Evolutionary conservation across 164 flowering plant genomes (phyloP).

Genomic region (Liriodendron chinense): DNA sequence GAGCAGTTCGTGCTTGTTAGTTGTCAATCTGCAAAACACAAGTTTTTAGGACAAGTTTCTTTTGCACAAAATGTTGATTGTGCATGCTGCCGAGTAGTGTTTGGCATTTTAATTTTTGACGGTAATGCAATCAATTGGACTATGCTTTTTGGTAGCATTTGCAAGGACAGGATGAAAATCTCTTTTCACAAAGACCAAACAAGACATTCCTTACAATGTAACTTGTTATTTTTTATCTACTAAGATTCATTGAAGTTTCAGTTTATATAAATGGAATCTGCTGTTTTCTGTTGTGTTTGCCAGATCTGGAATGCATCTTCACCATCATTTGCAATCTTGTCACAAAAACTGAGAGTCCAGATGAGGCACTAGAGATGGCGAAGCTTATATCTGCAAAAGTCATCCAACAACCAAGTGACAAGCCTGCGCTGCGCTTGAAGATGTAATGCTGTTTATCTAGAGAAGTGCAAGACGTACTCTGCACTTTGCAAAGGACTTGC

Average conservation of each 20-base stretch:
- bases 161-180: background rate
- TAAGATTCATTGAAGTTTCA: too few relatives aligned
- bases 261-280: too few relatives aligned
- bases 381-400: conserved; percentile 66
- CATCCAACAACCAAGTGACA: conserved; percentile 69
- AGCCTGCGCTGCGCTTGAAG: conserved; percentile 85
- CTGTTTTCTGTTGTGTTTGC: background rate
- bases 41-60: too few relatives aligned
- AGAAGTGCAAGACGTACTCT: background rate
- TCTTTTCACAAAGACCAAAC: too few relatives aligned
- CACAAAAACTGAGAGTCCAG: conserved; percentile 61
- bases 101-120: too few relatives aligned
- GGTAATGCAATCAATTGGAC: too few relatives aligned
- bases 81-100: too few relatives aligned
- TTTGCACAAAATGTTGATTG: too few relatives aligned
- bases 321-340: conserved; percentile 87
- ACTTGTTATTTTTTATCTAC: background rate
- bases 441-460: conserved; percentile 45
- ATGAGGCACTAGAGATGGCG: conserved; percentile 79
- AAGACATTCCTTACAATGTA: background rate
- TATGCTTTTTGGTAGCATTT: background rate
- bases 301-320: conserved; percentile 88
- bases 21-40: too few relatives aligned
- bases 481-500: background rate
- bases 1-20: too few relatives aligned